A percentile compares a stretch with the other conserved stretches of the same genome.
phyloP scores from a whole-genome alignment of 1,284 basidiomycete species.

The Nidula niveotomentosa region DNA sequence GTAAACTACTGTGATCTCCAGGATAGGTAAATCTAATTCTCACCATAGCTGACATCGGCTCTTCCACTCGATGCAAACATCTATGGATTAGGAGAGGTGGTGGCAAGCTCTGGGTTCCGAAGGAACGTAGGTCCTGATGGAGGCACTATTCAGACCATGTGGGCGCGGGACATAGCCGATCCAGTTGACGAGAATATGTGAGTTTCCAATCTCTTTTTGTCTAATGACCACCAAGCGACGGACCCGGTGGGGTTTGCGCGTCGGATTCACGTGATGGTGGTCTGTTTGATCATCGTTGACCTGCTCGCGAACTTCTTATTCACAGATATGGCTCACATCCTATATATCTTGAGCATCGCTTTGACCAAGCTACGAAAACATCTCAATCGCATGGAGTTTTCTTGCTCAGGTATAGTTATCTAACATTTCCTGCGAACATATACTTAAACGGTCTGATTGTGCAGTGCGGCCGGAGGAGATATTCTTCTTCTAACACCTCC shows the following conservation, averaged over 20 bases:
- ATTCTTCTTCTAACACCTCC: constrained; percentile 60
- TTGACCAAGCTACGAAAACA: constrained; percentile 41
- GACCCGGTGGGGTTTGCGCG: background rate
- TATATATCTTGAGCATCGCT: constrained; percentile 67
- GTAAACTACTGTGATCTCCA: background rate
- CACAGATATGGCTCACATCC: constrained; percentile 70
- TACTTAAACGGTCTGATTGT: constrained; percentile 12
- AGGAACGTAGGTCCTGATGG: constrained; percentile 55
- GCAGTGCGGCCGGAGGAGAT: constrained; percentile 60
- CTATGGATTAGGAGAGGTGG: constrained; percentile 77
- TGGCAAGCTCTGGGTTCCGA: constrained; percentile 67
- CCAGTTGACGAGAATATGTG: constrained; percentile 64
- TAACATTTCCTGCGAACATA: background rate
- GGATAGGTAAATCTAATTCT: background rate
- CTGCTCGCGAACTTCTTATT: background rate
- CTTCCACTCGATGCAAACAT: constrained; percentile 69
- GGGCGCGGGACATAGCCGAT: constrained; percentile 63
- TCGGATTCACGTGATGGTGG: constrained; percentile 12
- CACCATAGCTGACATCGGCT: constrained; percentile 56
- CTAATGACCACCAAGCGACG: background rate
- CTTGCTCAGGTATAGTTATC: constrained; percentile 48
- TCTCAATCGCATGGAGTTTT: constrained; percentile 72
- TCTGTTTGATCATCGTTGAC: constrained; percentile 10
- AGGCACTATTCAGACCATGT: constrained; percentile 70
- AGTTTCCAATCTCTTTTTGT: constrained; percentile 15